phyloP scores from a whole-genome alignment of 805 yeast genomes.

The Metschnikowia sp. region DNA sequence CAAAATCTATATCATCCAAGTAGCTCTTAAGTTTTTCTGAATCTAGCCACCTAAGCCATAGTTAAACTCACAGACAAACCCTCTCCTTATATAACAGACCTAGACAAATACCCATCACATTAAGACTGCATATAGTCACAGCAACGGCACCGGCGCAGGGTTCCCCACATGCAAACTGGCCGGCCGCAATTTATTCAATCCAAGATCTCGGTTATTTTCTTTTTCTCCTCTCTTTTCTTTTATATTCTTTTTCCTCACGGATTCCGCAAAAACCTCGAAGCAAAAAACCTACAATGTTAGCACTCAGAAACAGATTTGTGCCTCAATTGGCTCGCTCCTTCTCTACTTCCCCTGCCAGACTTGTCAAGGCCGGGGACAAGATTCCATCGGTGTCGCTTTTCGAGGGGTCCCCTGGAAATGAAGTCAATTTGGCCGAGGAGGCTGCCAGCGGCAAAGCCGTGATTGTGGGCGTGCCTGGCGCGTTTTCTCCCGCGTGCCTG shows the following conservation, averaged over 20 bases:
- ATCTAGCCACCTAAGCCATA: neutral
- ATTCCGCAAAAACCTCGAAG: neutral
- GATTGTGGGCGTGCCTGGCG: slow-evolving; percentile 52
- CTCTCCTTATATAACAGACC: too few relatives aligned
- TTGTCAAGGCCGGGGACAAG: slow-evolving; percentile 53
- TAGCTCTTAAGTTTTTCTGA: too few relatives aligned
- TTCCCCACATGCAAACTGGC: neutral
- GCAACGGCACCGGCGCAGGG: too few relatives aligned
- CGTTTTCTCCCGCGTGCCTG: slow-evolving; percentile 78
- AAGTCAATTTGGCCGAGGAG: slow-evolving; percentile 52
- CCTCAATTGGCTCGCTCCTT: slow-evolving; percentile 18
- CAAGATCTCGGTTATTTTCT: neutral
- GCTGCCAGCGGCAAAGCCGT: slow-evolving; percentile 47
- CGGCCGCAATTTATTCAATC: too few relatives aligned
- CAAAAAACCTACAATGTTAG: slow-evolving; percentile 1
- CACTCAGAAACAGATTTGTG: slow-evolving; percentile 4
- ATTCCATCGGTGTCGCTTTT: slow-evolving; percentile 57
- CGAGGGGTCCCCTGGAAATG: slow-evolving; percentile 65
- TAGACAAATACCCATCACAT: too few relatives aligned
- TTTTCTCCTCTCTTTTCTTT: neutral
- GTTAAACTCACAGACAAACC: too few relatives aligned
- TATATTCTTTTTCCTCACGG: neutral
- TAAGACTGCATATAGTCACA: too few relatives aligned
- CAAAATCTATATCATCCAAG: too few relatives aligned
- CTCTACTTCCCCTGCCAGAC: slow-evolving; percentile 19